Evolutionary conservation across 441 rosid genomes (phyloP).

Genomic region (Gossypium laxum): DNA sequence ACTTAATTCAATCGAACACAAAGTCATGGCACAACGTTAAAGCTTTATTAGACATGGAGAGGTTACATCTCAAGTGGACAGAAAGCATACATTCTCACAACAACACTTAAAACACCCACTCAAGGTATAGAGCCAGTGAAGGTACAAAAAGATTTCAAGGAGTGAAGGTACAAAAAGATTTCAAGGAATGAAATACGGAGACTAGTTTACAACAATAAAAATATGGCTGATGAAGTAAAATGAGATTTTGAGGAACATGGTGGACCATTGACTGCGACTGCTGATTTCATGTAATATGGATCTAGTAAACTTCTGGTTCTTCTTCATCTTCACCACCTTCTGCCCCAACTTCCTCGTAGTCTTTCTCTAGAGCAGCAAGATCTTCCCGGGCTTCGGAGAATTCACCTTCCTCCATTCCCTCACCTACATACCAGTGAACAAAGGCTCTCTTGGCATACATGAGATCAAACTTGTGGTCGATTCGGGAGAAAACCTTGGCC

Average conservation of each 20-base stretch:
- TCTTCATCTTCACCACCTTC: constrained; percentile 58
- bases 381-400: constrained; percentile 89
- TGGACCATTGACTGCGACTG: constrained; percentile 12
- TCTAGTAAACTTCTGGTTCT: constrained; percentile 46
- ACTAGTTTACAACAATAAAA: constrained; percentile 11
- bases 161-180: constrained; percentile 15
- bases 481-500: constrained; percentile 69
- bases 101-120: constrained; percentile 9
- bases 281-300: constrained; percentile 9
- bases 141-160: constrained; percentile 11
- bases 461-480: constrained; percentile 73
- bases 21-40: not conserved
- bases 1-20: not conserved
- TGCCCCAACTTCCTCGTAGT: constrained; percentile 75
- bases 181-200: not conserved
- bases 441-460: constrained; percentile 81
- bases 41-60: constrained; percentile 10
- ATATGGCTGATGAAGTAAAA: constrained; percentile 10
- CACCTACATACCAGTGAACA: constrained; percentile 90
- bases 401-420: constrained; percentile 91
- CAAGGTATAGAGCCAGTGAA: constrained; percentile 18
- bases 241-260: not conserved
- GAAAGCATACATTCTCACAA: constrained; percentile 10
- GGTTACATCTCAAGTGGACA: constrained; percentile 14
- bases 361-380: constrained; percentile 79